phyloP scores from a whole-genome alignment of 768 basidiomycete genomes.

The Phaeolepiota aurea region DNA sequence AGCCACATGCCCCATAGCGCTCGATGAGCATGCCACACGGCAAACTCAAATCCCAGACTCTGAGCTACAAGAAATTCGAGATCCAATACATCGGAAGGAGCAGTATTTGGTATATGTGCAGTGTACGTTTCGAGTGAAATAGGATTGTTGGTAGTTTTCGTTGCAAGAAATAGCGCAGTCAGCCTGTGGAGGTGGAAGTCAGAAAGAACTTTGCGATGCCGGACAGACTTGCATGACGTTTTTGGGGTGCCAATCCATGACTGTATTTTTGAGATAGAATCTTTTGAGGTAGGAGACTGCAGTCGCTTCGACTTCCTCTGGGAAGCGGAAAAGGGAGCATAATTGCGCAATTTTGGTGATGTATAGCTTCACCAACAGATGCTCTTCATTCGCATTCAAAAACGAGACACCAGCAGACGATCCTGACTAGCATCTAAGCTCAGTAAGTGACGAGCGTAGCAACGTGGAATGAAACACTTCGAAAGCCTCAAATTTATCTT shows the following conservation, averaged over 20 bases:
- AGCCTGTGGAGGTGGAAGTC: slow-evolving; percentile 46
- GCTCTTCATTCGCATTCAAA: slow-evolving; percentile 75
- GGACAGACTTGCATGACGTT: slow-evolving; percentile 77
- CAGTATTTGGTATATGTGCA: slow-evolving; percentile 72
- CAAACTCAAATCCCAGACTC: slow-evolving; percentile 89
- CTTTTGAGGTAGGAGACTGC: slow-evolving; percentile 89
- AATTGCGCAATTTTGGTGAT: slow-evolving; percentile 78
- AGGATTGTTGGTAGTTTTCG: slow-evolving; percentile 95
- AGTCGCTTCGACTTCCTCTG: slow-evolving; percentile 90
- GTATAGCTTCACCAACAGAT: slow-evolving; percentile 83
- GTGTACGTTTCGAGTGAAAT: slow-evolving; percentile 85
- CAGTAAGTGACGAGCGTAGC: slow-evolving; percentile 4
- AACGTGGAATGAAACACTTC: slow-evolving; percentile 40
- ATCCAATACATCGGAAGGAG: slow-evolving; percentile 78
- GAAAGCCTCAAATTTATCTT: slow-evolving; percentile 68
- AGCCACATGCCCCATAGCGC: slow-evolving; percentile 86
- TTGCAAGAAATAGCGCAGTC: slow-evolving; percentile 89
- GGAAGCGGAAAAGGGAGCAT: slow-evolving; percentile 79
- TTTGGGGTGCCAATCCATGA: slow-evolving; percentile 99
- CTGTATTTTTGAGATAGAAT: slow-evolving; percentile 95
- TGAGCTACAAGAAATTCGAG: slow-evolving; percentile 96
- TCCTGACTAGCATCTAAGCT: slow-evolving; percentile 42
- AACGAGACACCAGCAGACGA: slow-evolving; percentile 70
- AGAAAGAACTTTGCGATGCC: background rate
- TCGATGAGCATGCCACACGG: slow-evolving; percentile 85